These are phyloP conservation scores for Phylloporus arenicola DNA, from an alignment of 768 basidiomycete genomes.

Conservation along the genomic window DNA sequence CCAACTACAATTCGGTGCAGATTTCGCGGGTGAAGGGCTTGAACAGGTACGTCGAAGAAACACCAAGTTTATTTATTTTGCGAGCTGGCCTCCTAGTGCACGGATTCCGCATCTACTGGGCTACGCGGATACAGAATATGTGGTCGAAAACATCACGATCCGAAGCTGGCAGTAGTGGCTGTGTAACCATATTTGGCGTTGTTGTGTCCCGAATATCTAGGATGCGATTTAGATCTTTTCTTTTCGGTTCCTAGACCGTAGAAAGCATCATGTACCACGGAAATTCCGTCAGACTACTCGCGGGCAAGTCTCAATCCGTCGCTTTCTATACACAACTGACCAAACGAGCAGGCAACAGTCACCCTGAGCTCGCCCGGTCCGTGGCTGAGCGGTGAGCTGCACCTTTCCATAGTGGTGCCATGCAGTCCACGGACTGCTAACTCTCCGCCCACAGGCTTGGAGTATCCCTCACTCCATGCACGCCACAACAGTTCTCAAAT, in stretches of 20 bases:
- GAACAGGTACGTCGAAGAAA: conserved; percentile 64
- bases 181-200: conserved; percentile 35
- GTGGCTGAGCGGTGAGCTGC: conserved; percentile 95
- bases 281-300: conserved; percentile 71
- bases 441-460: conserved; percentile 68
- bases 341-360: conserved; percentile 80
- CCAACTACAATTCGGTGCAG: conserved; percentile 94
- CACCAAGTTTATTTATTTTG: background rate
- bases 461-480: conserved; percentile 79
- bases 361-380: conserved; percentile 92
- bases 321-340: conserved; percentile 8
- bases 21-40: conserved; percentile 83
- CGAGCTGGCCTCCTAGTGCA: conserved; percentile 46
- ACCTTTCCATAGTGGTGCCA: conserved; percentile 33
- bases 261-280: conserved; percentile 72
- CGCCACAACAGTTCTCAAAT: conserved; percentile 87
- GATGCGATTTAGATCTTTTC: conserved; percentile 1
- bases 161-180: conserved; percentile 45
- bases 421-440: conserved; percentile 46
- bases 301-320: conserved; percentile 44
- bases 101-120: conserved; percentile 76
- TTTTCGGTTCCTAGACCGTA: conserved; percentile 19
- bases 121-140: conserved; percentile 95
- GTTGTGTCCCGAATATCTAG: conserved; percentile 14
- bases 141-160: conserved; percentile 92